Evolutionary conservation across 2,329 filamentous ascomycete genomes (phyloP), one percentile per base, ranked within the genome.

Genomic region (Aspergillus clavatus): DNA sequence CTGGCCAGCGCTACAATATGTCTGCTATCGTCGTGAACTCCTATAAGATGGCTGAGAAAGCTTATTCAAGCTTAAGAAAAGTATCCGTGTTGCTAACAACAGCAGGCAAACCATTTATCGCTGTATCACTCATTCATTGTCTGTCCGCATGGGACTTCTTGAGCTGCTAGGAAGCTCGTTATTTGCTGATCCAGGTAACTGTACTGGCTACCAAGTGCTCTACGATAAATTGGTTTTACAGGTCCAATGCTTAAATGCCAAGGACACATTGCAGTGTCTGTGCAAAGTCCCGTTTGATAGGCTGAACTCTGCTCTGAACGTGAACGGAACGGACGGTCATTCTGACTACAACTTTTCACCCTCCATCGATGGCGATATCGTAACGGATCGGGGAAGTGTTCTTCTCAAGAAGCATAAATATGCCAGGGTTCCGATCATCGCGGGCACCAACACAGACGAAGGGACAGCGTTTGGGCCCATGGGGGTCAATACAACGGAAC

Each of bases 371-470:
- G 75, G 76, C 1, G 77, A 82, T 54, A 73, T 83, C 41, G 68
- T 84, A 14, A 65, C 68, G 7, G 71, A 73, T 6, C 76, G 72
- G 50, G 75, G 73, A 1, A 77, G 76, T 7, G 60, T 73, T 6
- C 78, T 83, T 52, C 67, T 87, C 5, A 65, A 68, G 1, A 61
- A 72, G 4, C 82, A 81, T 38, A 73, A 74, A 14, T 85, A 86
- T 51, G 77, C 84, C 45, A 73, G 79, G 42, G 79, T 86, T 0
- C 81, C 82, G 1, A 75, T 86, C 31, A 71, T 87, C 5, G 68
- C 75, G 26, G 83, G 84, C 5, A 76, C 75, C 27, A 86, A 85
- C 60, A 76, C 76, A 1, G 83, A 87, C 53, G 84, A 87, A 59
- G 84, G 81, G 2, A 76, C 76, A 1, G 68, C 70, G 1, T 84